A percentile compares a stretch with the other conserved stretches of the same genome.
These are phyloP conservation scores for Ceraceosorus bombacis DNA, from an alignment of 1,284 basidiomycete species.

Conservation along the genomic window DNA sequence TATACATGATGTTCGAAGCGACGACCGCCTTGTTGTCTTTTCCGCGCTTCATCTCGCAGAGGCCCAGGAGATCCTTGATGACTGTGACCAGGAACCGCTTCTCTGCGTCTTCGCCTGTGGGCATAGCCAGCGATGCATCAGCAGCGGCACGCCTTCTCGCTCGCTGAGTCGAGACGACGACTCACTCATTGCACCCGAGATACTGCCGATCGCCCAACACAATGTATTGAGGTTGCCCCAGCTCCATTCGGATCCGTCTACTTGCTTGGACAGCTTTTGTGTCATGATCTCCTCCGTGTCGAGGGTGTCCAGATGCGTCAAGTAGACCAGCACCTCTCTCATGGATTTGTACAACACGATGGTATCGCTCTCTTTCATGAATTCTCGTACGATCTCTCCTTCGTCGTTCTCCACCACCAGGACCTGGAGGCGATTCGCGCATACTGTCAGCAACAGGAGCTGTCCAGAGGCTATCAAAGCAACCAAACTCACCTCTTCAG, in stretches of 20 bases:
- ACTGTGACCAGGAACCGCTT: constrained; percentile 91
- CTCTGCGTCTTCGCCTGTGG: constrained; percentile 48
- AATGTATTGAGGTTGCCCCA: constrained; percentile 99
- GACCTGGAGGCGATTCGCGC: constrained; percentile 51
- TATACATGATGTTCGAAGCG: constrained; percentile 99
- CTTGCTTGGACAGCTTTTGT: constrained; percentile 93
- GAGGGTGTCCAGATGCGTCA: constrained; percentile 90
- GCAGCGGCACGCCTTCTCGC: no score
- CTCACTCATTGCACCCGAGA: constrained; percentile 97
- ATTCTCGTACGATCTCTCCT: constrained; percentile 97
- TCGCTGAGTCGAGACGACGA: constrained; percentile 19
- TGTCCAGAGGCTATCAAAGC: constrained; percentile 50
- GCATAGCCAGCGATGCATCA: neutral
- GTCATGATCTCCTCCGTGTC: constrained; percentile 85
- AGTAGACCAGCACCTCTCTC: constrained; percentile 85
- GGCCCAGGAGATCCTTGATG: constrained; percentile 92
- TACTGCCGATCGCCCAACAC: constrained; percentile 99
- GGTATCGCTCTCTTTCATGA: constrained; percentile 98
- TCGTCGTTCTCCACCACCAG: constrained; percentile 99
- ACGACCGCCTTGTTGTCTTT: constrained; percentile 99
- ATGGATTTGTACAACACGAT: constrained; percentile 99
- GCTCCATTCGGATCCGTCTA: constrained; percentile 95
- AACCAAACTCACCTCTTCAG: constrained; percentile 63
- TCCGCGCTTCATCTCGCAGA: constrained; percentile 96
- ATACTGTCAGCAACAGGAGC: neutral